phyloP scores from a whole-genome alignment of 495 filamentous ascomycete genomes.

The Aspergillus homomorphus region DNA sequence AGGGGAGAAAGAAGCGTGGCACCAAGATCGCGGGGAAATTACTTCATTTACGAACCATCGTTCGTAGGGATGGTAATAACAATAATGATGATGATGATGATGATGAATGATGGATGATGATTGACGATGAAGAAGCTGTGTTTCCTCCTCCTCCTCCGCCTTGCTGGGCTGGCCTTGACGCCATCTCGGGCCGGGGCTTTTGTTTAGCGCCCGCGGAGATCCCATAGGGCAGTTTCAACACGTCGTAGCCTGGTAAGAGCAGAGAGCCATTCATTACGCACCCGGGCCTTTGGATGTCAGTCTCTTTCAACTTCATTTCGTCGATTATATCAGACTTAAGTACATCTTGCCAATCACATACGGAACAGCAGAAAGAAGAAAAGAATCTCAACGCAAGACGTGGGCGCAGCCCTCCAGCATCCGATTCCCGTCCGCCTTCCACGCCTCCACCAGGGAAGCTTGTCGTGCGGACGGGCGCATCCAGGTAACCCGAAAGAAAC shows the following conservation, averaged over 20 bases:
- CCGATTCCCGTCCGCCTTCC: slow-evolving; percentile 37
- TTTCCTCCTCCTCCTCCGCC: not conserved
- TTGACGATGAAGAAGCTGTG: not conserved
- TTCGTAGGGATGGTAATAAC: not conserved
- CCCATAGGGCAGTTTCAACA: not conserved
- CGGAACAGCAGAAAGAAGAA: slow-evolving; percentile 19
- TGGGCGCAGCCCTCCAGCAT: slow-evolving; percentile 42
- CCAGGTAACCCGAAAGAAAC: slow-evolving; percentile 23
- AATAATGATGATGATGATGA: not conserved
- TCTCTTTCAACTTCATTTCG: not conserved
- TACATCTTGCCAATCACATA: slow-evolving; percentile 25
- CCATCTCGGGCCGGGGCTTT: not conserved
- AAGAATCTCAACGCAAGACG: slow-evolving; percentile 15
- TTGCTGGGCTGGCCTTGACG: not conserved
- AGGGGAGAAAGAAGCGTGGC: not conserved
- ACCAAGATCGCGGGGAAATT: not conserved
- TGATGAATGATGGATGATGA: too few species aligned
- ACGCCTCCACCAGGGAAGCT: slow-evolving; percentile 18
- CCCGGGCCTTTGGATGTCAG: too few species aligned
- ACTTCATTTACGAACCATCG: not conserved
- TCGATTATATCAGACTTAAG: slow-evolving; percentile 19
- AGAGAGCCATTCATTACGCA: too few species aligned
- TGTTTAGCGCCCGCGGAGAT: not conserved
- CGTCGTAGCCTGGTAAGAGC: too few species aligned
- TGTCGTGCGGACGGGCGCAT: slow-evolving; percentile 32